Base-by-base conservation (phyloP, 2,329 filamentous ascomycete genomes). In the Chalara sp. region DNA sequence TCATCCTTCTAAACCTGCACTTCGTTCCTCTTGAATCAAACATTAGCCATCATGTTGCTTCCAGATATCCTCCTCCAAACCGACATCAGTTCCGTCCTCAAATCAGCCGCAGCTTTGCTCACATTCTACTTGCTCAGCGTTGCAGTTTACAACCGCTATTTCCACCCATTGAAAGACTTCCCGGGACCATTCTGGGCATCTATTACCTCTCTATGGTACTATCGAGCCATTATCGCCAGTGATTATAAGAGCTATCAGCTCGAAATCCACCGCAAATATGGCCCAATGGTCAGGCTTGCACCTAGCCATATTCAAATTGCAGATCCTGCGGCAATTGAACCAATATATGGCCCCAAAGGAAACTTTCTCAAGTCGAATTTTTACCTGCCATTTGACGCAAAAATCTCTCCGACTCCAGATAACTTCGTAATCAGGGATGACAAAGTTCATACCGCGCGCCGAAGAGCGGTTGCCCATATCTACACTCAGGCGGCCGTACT, bases 151-250 rank as follows among this genome's bases (percentile, higher is more conserved):
- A 50, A 50, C 21, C 31, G 29, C 6, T 50, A 50, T 35, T 50
- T 50, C 12, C 48, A 50, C 21, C 48, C 48, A 6, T 50, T 50
- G 42, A 46, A 42, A 39, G 39, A 50, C 5, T 50, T 50, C 37
- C 48, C 48, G 4, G 48, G 48, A 7, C 48, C 48, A 4, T 6
- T 50, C 2, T 46, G 33, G 33, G 48, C 48, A n/a, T 35, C 39
- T 37, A 44, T 43, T 1, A 45, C 49, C 1, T 50, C 44, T 12
- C 13, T 50, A 32, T 50, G 49, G 49, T 50, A 50, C 21, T 39
- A 39, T 3, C 35, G 35, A 39, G 35, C 35, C 10, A 39, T 39
- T 13, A 39, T 39, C 35, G 3, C 10, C 35, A 39, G 35, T 13
- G 13, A 39, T 10, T 13, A 39, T 39, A 39, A 39, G 35, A 39